Base-by-base conservation (phyloP, 225 moss, liverwort and hornwort genomes). In the Sphagnum contortum region DNA sequence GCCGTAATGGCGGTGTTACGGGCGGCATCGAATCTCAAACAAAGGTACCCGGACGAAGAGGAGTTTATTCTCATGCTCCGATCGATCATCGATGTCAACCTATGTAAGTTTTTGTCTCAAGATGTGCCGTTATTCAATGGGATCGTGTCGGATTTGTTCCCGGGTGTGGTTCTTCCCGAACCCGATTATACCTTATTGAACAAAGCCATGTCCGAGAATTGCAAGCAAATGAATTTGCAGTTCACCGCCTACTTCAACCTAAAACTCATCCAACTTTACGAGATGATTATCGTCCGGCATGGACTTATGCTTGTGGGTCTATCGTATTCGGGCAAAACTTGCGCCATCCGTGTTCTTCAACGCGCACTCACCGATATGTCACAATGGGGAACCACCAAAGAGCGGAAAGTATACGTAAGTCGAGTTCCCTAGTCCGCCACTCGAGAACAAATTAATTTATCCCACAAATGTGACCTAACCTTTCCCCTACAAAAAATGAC, bases 301-400 rank as follows among this genome's bases (percentile, higher is more conserved):
- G 92, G 92, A 4, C 85, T 92, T 12, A 92, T 92, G 92, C 85
- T 92, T 3, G 92, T 92, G 2, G 92, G 92, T 44, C 92, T 92
- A 53, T 81, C 92, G 4, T 89, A 70, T 57, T 85, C 87, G 3
- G 92, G 92, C 48, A 92, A 92, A 73, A 87, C 92, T 5, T 80
- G 81, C 66, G 89, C 89, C 58, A 80, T 92, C 66, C 64, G 80
- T 48, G 85, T 92, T 55, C 67, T 92, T 13, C 92, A 92, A 70
- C 79, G 81, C 55, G 88, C 92, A 63, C 78, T 93, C 1, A 82
- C 83, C n/a, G 75, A 93, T 63, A 88, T 90, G 88, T 88, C 92
- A 50, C 48, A 77, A 60, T 89, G 89, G 89, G 86, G 82, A 14
- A 90, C 89, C 69, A 93, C 89, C 44, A 74, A 74, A 51, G 92